Base-by-base conservation (phyloP, 2,329 filamentous ascomycete species). In the Trichoderma harzianum region DNA sequence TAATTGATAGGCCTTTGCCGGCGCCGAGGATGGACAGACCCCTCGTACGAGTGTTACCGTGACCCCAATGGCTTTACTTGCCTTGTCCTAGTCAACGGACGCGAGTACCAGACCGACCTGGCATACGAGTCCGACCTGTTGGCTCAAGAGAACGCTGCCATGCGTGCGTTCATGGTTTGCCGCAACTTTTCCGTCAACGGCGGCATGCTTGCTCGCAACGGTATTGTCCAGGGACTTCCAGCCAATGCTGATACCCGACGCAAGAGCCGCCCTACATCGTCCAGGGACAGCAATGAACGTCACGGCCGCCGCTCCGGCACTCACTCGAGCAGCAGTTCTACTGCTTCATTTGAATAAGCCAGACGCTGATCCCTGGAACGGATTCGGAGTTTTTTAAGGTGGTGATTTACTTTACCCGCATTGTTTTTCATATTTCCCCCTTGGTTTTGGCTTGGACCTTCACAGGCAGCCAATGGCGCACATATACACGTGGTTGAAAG, bases 181-280 rank as follows among this genome's bases (percentile, higher is more conserved):
- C 92, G 94, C 75, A 97, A 97, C 86, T 98, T 98, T 84, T 97
- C 94, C 70, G 93, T 97, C 82, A 98, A 97, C 80, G 94, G 97
- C 78, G 95, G 95, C 80, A 97, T 97, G 94, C 85, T 91, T 74
- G 89, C 89, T 74, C 87, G 89, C 75, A 91, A 91, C 78, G 89
- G 89, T 57, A 90, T 91, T 74, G 89, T 91, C 74, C 89, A 91
- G 81, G 89, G 89, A 64, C 84, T 91, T 47, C 89, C 89, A 16
- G 87, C 85, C 70, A 84, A 85, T 75, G 64, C 73, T 26, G 83
- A 88, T 70, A 82, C 78, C 73, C 82, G 82, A 78, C 87, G 84
- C 51, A 86, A 86, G 81, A 86, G 85, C 80, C 84, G 86, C 74
- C 86, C 86, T 75, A 81, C 83, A n/a, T 84, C 85, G 7, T 83